phyloP scores from a whole-genome alignment of 2,329 filamentous ascomycete genomes.

The Aureobasidium sp. region DNA sequence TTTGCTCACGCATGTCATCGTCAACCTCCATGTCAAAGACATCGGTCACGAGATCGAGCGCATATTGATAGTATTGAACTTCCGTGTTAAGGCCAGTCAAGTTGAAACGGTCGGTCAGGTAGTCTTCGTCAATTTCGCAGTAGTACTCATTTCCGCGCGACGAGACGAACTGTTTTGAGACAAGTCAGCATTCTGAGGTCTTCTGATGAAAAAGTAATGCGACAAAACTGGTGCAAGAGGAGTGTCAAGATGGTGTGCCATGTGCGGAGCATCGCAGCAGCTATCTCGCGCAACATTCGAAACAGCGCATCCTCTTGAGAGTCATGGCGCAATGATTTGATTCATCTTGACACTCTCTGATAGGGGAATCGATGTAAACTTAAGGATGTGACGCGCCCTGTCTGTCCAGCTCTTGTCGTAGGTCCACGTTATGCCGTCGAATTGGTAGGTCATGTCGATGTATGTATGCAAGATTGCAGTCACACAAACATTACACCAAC shows the following conservation, averaged over 20 bases:
- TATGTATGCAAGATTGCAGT: neutral
- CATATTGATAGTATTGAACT: conserved; percentile 98
- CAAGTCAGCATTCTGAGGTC: neutral
- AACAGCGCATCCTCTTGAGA: neutral
- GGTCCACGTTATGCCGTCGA: neutral
- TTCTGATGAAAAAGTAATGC: neutral
- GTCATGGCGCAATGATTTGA: neutral
- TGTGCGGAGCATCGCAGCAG: neutral
- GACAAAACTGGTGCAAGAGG: neutral
- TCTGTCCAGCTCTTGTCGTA: neutral
- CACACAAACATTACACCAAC: neutral
- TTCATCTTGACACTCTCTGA: neutral
- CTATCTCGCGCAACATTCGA: neutral
- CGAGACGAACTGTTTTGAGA: conserved; percentile 74
- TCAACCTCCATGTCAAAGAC: conserved; percentile 98
- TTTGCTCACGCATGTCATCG: conserved; percentile 95
- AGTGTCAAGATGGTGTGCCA: neutral
- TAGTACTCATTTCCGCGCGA: conserved; percentile 98
- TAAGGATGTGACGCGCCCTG: neutral
- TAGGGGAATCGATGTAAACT: neutral
- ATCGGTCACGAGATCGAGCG: conserved; percentile 91
- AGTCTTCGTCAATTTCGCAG: conserved; percentile 99
- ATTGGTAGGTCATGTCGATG: neutral
- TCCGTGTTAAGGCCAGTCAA: conserved; percentile 94
- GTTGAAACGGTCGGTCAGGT: conserved; percentile 96